Evolutionary conservation across 2,329 filamentous ascomycete genomes (phyloP), one percentile per base, ranked within the genome.

Genomic region (Aspergillus unguis): DNA sequence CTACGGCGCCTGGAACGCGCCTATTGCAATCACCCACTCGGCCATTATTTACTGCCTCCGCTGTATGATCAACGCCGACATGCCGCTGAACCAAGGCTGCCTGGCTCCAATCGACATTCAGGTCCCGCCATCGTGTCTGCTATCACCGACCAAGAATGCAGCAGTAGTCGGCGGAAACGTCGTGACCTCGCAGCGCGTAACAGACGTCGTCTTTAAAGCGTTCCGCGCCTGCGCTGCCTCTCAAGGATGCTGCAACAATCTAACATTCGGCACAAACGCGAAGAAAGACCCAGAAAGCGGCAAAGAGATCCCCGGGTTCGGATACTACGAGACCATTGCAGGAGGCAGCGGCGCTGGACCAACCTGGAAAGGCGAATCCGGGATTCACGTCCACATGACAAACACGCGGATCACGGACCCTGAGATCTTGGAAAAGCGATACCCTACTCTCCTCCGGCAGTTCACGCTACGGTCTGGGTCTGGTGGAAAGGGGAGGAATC

Each of bases 241-340:
- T 23, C 89, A 94, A 65, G 90, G 90, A 44, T 87, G 88, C 71
- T 88, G 85, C 70, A 94, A 94, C 71, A 92, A 92, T 68, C 79
- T 94, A 5, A 92, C 89, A 0, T 94, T 94, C 64, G 89, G 88
- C 56, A 68, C 55, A 2, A 90, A 89, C 62, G 87, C 88, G 49
- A 88, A 88, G 40, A 85, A 87, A 55, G 70, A 80, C 28, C 72
- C 78, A 0, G 77, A 79, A 3, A 75, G 80, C 44, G 78, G 81
- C 50, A 78, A 80, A 4, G 62, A 65, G n/a, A 77, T 83, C n/a
- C 83, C 84, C 33, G 89, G 89, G 0, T 94, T 94, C 65, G 89
- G 89, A 7, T 94, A 92, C 75, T 92, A 92, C 68, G 90, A 94
- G 70, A 94, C 90, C 2, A 92, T 94, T 55, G 87, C 88, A 0